Evolutionary conservation across 768 basidiomycete genomes (phyloP).

Genomic region (Dictyophora rubrovolvata): DNA sequence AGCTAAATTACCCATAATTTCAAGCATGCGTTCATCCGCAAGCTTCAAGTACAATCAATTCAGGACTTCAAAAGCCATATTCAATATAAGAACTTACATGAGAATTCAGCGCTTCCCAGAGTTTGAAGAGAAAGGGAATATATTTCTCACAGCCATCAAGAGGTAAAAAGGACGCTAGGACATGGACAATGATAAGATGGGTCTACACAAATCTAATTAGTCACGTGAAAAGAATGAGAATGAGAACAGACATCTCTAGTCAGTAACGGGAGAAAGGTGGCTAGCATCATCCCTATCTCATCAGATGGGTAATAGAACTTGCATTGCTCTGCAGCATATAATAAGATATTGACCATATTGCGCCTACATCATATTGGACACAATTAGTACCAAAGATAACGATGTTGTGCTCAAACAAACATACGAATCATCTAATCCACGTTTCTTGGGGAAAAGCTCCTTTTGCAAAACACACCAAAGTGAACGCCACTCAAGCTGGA

Average conservation of each 20-base stretch:
- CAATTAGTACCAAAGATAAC: slow-evolving; percentile 5
- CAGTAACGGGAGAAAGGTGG: slow-evolving; percentile 57
- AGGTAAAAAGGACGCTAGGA: slow-evolving; percentile 70
- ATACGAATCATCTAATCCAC: slow-evolving; percentile 49
- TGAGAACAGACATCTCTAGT: slow-evolving; percentile 52
- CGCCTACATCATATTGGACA: slow-evolving; percentile 27
- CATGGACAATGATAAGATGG: slow-evolving; percentile 59
- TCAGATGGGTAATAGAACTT: slow-evolving; percentile 55
- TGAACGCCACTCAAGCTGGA: slow-evolving; percentile 63
- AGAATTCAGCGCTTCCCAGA: slow-evolving; percentile 59
- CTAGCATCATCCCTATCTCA: slow-evolving; percentile 63
- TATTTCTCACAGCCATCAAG: slow-evolving; percentile 56
- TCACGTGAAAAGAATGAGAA: neutral
- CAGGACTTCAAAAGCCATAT: neutral
- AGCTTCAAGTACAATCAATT: slow-evolving; percentile 47
- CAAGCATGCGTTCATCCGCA: slow-evolving; percentile 66
- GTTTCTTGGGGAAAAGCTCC: slow-evolving; percentile 65
- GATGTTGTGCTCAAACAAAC: slow-evolving; percentile 14
- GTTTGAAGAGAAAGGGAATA: slow-evolving; percentile 57
- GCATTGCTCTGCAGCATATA: slow-evolving; percentile 66
- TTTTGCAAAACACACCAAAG: slow-evolving; percentile 68
- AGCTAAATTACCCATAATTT: slow-evolving; percentile 57
- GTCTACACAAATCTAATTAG: slow-evolving; percentile 31
- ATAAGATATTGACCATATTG: slow-evolving; percentile 58
- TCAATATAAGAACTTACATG: slow-evolving; percentile 5